These are phyloP conservation scores for Ascocoryne sarcoides DNA, from an alignment of 2,329 filamentous ascomycete species.

Conservation along the genomic window DNA sequence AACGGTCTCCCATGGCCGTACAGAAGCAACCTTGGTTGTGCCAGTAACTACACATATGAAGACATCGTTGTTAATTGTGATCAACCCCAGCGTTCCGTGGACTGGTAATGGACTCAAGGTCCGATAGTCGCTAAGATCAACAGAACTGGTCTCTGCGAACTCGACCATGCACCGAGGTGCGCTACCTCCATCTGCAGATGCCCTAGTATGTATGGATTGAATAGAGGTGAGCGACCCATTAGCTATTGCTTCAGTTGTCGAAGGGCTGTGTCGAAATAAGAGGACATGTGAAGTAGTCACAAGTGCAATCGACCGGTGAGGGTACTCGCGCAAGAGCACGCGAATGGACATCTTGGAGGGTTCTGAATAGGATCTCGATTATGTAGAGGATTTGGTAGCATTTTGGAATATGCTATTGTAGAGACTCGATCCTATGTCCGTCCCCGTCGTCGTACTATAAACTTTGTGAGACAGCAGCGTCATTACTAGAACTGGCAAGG, in stretches of 20 bases:
- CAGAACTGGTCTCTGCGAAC: conserved; percentile 56
- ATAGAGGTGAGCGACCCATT: conserved; percentile 52
- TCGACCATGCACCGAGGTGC: conserved; percentile 68
- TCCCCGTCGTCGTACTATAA: not conserved
- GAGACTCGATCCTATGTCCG: not conserved
- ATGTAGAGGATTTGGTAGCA: conserved; percentile 8
- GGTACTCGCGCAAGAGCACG: conserved; percentile 62
- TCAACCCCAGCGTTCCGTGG: conserved; percentile 80
- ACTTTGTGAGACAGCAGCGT: conserved; percentile 1
- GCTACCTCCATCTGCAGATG: conserved; percentile 16
- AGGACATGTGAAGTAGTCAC: conserved; percentile 71
- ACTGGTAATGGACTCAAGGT: conserved; percentile 65
- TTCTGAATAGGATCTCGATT: conserved; percentile 3
- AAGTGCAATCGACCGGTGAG: conserved; percentile 80
- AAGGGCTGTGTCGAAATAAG: conserved; percentile 71
- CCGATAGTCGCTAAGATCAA: conserved; percentile 68
- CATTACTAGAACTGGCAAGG: conserved; percentile 1
- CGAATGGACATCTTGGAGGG: conserved; percentile 27
- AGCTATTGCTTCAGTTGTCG: conserved; percentile 48
- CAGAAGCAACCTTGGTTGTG: conserved; percentile 67
- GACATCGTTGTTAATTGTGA: conserved; percentile 74
- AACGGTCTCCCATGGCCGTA: conserved; percentile 81
- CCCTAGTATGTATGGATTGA: conserved; percentile 36
- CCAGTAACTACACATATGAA: conserved; percentile 86
- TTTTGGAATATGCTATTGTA: conserved; percentile 8